Evolutionary conservation across 768 basidiomycete genomes (phyloP).

Genomic region (Termitomyces sp.): DNA sequence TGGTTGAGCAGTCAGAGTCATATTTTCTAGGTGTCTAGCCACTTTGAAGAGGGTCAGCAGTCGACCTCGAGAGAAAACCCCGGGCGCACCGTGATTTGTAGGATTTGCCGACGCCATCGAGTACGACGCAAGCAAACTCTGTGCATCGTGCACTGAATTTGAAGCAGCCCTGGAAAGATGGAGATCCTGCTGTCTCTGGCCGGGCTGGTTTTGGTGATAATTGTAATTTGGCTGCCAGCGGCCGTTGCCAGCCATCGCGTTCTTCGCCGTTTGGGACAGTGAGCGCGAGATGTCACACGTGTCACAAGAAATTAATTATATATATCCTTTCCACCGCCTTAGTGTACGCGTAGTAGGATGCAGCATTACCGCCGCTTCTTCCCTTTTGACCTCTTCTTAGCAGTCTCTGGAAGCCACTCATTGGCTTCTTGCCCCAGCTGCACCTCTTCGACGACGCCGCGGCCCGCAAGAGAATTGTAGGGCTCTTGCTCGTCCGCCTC

Average conservation of each 20-base stretch:
- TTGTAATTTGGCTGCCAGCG: neutral
- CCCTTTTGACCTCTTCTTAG: constrained; percentile 30
- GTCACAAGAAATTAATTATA: too few relatives aligned
- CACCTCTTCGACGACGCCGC: constrained; percentile 8
- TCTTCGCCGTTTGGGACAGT: neutral
- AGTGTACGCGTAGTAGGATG: neutral
- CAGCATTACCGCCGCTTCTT: constrained; percentile 10
- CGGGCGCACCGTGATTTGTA: constrained; percentile 59
- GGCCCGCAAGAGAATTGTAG: constrained; percentile 10
- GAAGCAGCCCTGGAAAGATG: neutral
- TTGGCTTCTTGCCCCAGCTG: constrained; percentile 22
- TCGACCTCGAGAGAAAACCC: neutral
- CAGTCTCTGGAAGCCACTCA: constrained; percentile 47
- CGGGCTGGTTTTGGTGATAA: neutral
- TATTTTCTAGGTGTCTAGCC: constrained; percentile 55
- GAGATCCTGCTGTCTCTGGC: neutral
- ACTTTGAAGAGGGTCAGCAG: constrained; percentile 32
- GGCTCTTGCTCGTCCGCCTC: constrained; percentile 24
- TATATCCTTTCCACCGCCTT: too few relatives aligned
- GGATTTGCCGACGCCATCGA: constrained; percentile 71
- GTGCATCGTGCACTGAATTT: neutral
- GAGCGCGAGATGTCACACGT: neutral
- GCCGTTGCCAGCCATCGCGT: neutral
- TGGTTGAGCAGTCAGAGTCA: constrained; percentile 53
- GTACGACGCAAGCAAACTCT: neutral